phyloP scores from a whole-genome alignment of 1,284 basidiomycete genomes.

The Wolfiporia cocos region DNA sequence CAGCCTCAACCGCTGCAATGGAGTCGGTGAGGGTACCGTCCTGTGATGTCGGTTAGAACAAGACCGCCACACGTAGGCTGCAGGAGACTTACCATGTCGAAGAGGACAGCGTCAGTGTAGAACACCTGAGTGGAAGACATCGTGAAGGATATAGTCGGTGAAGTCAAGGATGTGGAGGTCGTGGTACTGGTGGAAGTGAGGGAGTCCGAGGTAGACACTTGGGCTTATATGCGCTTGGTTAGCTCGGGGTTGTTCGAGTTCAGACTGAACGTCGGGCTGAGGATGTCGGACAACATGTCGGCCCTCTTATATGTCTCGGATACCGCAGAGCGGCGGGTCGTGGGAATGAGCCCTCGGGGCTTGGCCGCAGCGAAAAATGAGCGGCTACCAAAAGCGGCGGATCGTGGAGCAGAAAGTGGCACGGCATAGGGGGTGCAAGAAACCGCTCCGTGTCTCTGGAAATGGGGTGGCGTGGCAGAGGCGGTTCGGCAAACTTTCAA shows the following conservation, averaged over 20 bases:
- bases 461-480: slow-evolving; percentile 5
- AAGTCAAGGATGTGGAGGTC: not conserved
- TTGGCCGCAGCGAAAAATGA: not conserved
- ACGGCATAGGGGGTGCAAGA: not conserved
- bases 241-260: slow-evolving; percentile 2
- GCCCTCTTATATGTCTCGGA: slow-evolving; percentile 5
- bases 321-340: not conserved
- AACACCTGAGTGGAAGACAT: slow-evolving; percentile 31
- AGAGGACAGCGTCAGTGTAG: slow-evolving; percentile 58
- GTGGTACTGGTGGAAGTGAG: not conserved
- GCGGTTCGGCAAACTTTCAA: not conserved
- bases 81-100: slow-evolving; percentile 57
- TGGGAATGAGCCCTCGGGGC: not conserved
- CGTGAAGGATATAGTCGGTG: slow-evolving; percentile 3
- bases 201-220: not conserved
- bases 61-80: not conserved
- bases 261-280: not conserved
- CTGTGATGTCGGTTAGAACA: slow-evolving; percentile 27
- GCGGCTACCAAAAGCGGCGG: not conserved
- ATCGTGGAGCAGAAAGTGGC: slow-evolving; percentile 3
- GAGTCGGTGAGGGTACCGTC: slow-evolving; percentile 73
- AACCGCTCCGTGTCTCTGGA: slow-evolving; percentile 1
- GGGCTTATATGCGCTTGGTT: not conserved
- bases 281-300: not conserved
- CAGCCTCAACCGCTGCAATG: slow-evolving; percentile 73